Conservation (phyloP, 805 yeast genomes). For the Yarrowia bubula region DNA sequence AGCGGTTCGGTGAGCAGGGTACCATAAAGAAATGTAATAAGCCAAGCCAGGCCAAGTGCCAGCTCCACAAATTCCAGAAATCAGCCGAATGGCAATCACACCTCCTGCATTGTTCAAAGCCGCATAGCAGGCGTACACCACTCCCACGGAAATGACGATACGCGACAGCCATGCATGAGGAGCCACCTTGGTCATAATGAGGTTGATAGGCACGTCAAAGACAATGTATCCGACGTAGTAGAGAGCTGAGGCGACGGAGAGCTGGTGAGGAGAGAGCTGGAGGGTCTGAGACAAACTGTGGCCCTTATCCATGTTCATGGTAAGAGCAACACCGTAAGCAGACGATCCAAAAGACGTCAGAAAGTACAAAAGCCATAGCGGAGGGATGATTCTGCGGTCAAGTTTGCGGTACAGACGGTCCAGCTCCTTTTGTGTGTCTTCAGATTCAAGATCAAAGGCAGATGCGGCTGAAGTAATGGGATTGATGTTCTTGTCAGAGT, state of each 20-base stretch:
- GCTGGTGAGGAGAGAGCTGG: conserved; percentile 52
- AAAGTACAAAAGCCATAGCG: conserved; percentile 76
- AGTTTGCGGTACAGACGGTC: conserved; percentile 51
- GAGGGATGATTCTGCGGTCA: conserved; percentile 74
- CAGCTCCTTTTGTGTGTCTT: conserved; percentile 30
- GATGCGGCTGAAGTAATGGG: neutral
- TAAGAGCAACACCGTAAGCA: conserved; percentile 74
- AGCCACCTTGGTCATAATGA: conserved; percentile 75
- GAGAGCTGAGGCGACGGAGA: conserved; percentile 73
- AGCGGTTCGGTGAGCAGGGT: conserved; percentile 74
- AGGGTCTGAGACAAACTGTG: conserved; percentile 61
- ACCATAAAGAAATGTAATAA: conserved; percentile 80
- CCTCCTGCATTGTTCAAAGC: conserved; percentile 58
- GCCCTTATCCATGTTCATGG: conserved; percentile 64
- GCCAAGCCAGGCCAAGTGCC: conserved; percentile 92
- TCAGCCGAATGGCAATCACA: conserved; percentile 65
- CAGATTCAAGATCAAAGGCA: conserved; percentile 1
- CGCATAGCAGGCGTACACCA: conserved; percentile 72
- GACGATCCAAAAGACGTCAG: conserved; percentile 74
- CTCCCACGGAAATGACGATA: conserved; percentile 71
- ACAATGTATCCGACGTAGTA: conserved; percentile 80
- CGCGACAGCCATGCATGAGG: conserved; percentile 86
- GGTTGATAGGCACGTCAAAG: conserved; percentile 86
- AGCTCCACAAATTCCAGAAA: conserved; percentile 75
- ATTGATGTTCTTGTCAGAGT: neutral